Evolutionary conservation across 495 filamentous ascomycete species (phyloP), one percentile per base, ranked within the genome.

Genomic region (Neurospora sp.): DNA sequence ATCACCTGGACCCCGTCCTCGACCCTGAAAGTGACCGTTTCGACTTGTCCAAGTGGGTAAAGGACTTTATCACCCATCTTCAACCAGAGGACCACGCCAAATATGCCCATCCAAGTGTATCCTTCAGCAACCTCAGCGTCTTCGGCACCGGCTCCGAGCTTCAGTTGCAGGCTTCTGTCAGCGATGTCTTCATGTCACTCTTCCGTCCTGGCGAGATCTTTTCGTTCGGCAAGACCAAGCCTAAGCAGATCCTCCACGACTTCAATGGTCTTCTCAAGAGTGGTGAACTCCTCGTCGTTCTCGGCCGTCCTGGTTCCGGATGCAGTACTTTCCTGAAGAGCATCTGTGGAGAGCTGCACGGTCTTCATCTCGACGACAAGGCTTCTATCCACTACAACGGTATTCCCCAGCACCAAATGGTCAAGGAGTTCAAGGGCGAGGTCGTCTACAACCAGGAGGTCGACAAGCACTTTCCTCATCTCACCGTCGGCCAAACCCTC

Each of bases 201-300:
- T 28, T 28, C 37, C 79, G 86, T 11, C 76, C 85, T 2, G 81
- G 83, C n/a, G 83, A 88, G 21, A 77, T 83, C 42, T 77, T 88
- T 19, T 79, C 77, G 9, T 79, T 81, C 13, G 76, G 76, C 15
- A 78, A 77, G 21, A 75, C 75, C 48, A 42, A 74, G 39, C 73
- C 39, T 6, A 80, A 78, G 70, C 83, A 92, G 42, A 94, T 95
- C 72, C 83, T 96, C 39, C 88, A 88, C 38, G 82, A 89, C 39
- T 93, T 94, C 76, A 90, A 92, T 71, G 93, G 92, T 2, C 78
- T 94, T 8, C 84, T 95, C 3, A 87, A 88, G 75, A 89, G 86
- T 39, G 93, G 93, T 21, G 93, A 97, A 81, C 90, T 96, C 88
- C 82, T 94, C 39, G 86, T 94, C 8, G 93, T 95, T 0, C 85